A percentile compares a stretch with the other conserved stretches of the same genome.
Evolutionary conservation across 768 basidiomycete species (phyloP).

Genomic region (Agaricus blazei): DNA sequence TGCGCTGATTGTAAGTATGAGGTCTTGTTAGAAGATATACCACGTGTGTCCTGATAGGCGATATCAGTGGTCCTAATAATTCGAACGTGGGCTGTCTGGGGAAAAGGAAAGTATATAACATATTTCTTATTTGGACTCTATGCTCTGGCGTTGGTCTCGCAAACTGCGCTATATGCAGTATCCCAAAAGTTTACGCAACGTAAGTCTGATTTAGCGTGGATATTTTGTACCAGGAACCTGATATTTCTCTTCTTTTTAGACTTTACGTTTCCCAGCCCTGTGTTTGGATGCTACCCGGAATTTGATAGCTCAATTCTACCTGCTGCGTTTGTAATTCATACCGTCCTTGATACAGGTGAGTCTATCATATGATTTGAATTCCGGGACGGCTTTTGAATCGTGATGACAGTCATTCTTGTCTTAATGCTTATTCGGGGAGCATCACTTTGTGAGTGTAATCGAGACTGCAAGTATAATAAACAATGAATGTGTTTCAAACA

Average conservation of each 20-base stretch:
- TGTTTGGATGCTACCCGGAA: too few relatives aligned
- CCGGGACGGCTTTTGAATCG: neutral
- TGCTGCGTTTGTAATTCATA: neutral
- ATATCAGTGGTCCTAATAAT: neutral
- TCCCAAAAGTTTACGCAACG: neutral
- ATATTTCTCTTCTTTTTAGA: too few relatives aligned
- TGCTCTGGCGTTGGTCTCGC: too few relatives aligned
- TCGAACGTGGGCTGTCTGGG: conserved; percentile 2
- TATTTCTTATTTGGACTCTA: neutral
- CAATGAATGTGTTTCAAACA: neutral
- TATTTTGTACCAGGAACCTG: too few relatives aligned
- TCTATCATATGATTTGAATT: neutral
- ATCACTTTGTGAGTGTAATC: neutral
- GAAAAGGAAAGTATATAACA: neutral
- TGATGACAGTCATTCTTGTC: neutral
- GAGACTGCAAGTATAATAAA: too few relatives aligned
- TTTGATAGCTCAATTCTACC: neutral
- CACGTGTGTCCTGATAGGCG: neutral
- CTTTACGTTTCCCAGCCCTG: too few relatives aligned
- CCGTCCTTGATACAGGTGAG: neutral
- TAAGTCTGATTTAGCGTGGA: neutral
- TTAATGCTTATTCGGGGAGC: neutral
- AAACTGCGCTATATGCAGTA: neutral
- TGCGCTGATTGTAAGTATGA: neutral
- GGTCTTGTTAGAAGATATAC: too few relatives aligned